Evolutionary conservation across 768 basidiomycete genomes (phyloP), one percentile per base, ranked within the genome.

Genomic region (Candolleomyces aberdarensis): DNA sequence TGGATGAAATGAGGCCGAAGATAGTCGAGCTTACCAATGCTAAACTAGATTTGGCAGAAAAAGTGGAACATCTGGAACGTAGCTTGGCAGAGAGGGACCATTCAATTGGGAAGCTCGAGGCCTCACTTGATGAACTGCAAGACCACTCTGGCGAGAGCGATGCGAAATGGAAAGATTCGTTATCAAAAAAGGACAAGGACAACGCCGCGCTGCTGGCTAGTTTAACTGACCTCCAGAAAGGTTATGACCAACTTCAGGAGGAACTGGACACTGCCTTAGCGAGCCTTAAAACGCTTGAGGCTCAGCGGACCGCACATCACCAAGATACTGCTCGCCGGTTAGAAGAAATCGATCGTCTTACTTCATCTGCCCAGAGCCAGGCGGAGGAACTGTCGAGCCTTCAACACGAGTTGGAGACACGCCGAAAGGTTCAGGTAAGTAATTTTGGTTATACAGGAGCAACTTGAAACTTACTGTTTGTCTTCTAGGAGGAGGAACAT

Each of bases 1-100:
- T 94, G 62, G 88, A 94, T 63, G 91, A 94, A 72, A 88, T 94
- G 85, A 83, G 89, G 32, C 84, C 90, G 44, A 94, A 94, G 76
- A 86, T 94, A 63, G 86, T 93, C 20, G 87, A 92, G 69, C 78
- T 96, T 57, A 92, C 89, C 3, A 83, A 85, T 41, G 81, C 78
- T 62, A 91, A 88, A 70, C 74, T 91, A 14, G 84, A 89, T 62
- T 79, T 91, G 9, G 78, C 80, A 48, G 89, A 94, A 62, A 84
- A 84, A 66, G 76, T 85, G 49, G 85, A 84, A 63, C 71, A 72
- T 58, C 71, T 92, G 58, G 80, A 86, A 60, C 77, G 80, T 56
- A 76, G 79, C 9, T 64, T 91, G 60, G 77, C 77, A 43, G 81
- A 78, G 62, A 81, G 84, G 19, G 88, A 91, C 63, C 68, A 72